Evolutionary conservation across 345 rosid genomes (phyloP).

Genomic region (Carallia pectinifolia): DNA sequence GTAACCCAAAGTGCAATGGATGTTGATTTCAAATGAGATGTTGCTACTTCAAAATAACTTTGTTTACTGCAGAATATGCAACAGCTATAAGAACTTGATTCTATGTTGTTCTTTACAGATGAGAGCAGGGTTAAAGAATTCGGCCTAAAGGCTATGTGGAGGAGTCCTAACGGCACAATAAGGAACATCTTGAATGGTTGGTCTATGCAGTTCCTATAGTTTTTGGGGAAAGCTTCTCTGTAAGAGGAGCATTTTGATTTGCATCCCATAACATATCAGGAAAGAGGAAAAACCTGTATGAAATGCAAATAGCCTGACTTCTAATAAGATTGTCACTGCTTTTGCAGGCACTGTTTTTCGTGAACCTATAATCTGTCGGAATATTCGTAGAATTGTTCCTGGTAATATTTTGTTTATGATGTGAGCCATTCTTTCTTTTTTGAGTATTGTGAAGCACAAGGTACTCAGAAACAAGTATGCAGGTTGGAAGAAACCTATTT

Average conservation of each 20-base stretch:
- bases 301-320: neutral
- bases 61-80: neutral
- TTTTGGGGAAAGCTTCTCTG: neutral
- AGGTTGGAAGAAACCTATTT: constrained; percentile 97
- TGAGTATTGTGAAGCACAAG: constrained; percentile 4
- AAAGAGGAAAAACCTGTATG: too few relatives aligned
- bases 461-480: constrained; percentile 22
- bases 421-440: constrained; percentile 3
- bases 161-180: constrained; percentile 98
- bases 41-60: neutral
- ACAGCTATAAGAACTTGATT: neutral
- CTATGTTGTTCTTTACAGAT: constrained; percentile 51
- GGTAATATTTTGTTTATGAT: constrained; percentile 44
- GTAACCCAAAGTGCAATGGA: neutral
- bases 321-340: constrained; percentile 18
- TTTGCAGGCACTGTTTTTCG: constrained; percentile 88
- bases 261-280: too few relatives aligned
- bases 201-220: constrained; percentile 14
- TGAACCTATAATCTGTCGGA: constrained; percentile 85
- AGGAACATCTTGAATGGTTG: constrained; percentile 91
- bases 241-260: neutral
- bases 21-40: neutral
- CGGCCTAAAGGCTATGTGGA: constrained; percentile 87
- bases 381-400: constrained; percentile 85
- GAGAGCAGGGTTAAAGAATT: constrained; percentile 95